Conservation (phyloP, 768 basidiomycete genomes). For the Exidia glandulosa region DNA sequence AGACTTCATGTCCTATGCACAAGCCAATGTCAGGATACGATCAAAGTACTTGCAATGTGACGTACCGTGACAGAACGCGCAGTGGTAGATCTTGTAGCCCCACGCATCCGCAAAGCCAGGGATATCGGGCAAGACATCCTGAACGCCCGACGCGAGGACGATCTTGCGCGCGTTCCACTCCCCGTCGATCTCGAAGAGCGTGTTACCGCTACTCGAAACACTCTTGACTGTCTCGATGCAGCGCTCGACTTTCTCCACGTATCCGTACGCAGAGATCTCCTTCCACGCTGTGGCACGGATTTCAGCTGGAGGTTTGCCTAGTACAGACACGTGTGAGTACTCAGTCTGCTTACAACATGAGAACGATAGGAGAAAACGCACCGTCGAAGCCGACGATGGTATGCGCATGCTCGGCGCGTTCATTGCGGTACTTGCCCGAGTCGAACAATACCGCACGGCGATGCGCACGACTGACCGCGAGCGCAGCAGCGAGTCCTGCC, state of each 20-base stretch:
- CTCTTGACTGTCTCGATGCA: neutral
- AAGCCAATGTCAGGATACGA: neutral
- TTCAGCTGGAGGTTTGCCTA: neutral
- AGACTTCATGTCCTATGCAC: neutral
- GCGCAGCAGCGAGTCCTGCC: slow-evolving; percentile 16
- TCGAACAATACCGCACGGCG: slow-evolving; percentile 13
- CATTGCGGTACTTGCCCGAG: slow-evolving; percentile 13
- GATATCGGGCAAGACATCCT: neutral
- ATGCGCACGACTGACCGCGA: slow-evolving; percentile 10
- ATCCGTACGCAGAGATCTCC: neutral
- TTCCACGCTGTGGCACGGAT: neutral
- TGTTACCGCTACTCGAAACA: neutral
- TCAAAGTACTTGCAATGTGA: neutral
- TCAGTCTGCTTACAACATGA: neutral
- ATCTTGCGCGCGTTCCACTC: neutral
- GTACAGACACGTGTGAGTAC: too few species aligned
- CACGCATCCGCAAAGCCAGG: neutral
- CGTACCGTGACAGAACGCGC: neutral
- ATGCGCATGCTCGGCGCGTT: slow-evolving; percentile 5
- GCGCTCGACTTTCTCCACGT: neutral
- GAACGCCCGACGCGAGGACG: neutral
- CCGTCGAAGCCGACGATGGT: slow-evolving; percentile 6
- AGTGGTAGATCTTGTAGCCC: neutral
- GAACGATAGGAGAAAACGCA: neutral
- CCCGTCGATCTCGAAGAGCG: neutral